Evolutionary conservation across 345 rosid species (phyloP), one percentile per base, ranked within the genome.

Genomic region (Mercurialis annua): DNA sequence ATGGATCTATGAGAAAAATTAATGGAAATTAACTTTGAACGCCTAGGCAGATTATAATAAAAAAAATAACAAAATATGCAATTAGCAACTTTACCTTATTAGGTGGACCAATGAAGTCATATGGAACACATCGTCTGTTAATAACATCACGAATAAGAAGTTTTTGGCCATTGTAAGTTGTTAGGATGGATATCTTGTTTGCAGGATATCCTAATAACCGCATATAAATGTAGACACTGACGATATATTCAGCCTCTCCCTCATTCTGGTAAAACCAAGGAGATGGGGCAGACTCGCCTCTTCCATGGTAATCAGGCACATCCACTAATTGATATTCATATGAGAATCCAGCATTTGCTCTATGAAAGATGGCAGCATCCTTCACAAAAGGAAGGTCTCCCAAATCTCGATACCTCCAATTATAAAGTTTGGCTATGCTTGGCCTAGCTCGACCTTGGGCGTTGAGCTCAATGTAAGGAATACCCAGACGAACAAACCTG

Each of bases 381-480:
- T 77, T 94, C 43, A 94, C 89, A 61, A 70, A 81, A 46, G 97
- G 81, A 76, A 94, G 96, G 78, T 94, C 99, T 62, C 99, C 99
- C 82, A 94, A 77, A 52, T 91, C 95, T 76, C 92, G 82, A 77
- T 94, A 94, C 78, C 99, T 86, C 99, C 99, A 94, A 75, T 94
- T 94, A 72, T 91, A 94, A 48, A 94, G 97, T 72, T 82, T 71
- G 46, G 99, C 97, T 64, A 94, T 86, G 81, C 92, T 87, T 60
- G 99, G 96, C 81, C 99, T 81, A 71, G 99, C 96, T 87, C 99
- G 85, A 75, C 99, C 99, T 77, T 94, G 99, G 38, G 99, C 99
- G 81, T 94, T 94, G 69, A 94, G 97, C 87, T 94, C 99, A 56
- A 94, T 91, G 76, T 94, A 89, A 46, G 99, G 99, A 72, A 94